phyloP scores from a whole-genome alignment of 257 asterid species.

The Paraleonurus japonicus region DNA sequence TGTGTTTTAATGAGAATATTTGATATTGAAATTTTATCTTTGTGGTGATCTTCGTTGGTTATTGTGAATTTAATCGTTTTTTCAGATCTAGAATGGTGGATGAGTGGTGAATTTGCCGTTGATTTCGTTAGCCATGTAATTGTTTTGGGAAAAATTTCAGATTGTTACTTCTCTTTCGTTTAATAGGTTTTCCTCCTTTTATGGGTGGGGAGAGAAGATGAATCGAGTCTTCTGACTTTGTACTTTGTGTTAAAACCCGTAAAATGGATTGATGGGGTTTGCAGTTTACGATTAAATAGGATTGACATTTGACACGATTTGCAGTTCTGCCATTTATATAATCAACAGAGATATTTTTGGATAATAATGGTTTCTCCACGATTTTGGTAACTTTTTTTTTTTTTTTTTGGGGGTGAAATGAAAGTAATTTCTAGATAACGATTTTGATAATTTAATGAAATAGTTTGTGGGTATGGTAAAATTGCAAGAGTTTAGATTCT shows the following conservation, averaged over 20 bases:
- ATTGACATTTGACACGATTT: neutral
- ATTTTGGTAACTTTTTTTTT: neutral
- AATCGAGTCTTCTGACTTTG: neutral
- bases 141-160: neutral
- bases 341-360: neutral
- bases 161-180: neutral
- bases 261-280: neutral
- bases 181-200: neutral
- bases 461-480: neutral
- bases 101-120: neutral
- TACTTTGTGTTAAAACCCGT: neutral
- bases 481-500: neutral
- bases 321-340: neutral
- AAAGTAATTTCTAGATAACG: neutral
- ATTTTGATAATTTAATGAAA: neutral
- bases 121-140: neutral
- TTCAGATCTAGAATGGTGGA: constrained; percentile 23
- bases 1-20: neutral
- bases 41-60: constrained; percentile 3
- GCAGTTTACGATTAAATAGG: neutral
- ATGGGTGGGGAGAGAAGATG: neutral
- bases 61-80: neutral
- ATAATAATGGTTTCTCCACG: neutral
- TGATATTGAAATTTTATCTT: neutral
- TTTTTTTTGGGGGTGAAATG: neutral